These are phyloP conservation scores for Saxophila tyrrhenica DNA, from an alignment of 495 filamentous ascomycete species.

Conservation along the genomic window DNA sequence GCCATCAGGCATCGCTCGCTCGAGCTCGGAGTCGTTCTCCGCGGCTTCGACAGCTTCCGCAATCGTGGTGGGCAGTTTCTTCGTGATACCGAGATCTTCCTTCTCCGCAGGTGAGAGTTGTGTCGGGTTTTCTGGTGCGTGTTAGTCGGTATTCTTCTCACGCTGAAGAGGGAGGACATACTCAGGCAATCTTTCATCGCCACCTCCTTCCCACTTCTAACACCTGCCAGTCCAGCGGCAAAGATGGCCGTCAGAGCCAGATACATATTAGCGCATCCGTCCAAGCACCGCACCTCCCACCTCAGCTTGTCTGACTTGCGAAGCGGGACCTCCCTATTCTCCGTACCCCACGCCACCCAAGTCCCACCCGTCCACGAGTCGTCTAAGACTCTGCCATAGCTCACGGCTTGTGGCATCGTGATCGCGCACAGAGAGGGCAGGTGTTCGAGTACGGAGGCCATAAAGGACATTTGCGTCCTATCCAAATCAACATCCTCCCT, in stretches of 20 bases:
- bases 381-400: constrained; percentile 53
- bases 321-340: constrained; percentile 62
- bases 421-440: constrained; percentile 56
- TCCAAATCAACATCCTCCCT: constrained; percentile 10
- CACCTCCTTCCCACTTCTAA: constrained; percentile 36
- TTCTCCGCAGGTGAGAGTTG: constrained; percentile 39
- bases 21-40: constrained; percentile 22
- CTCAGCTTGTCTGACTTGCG: constrained; percentile 41
- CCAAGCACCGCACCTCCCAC: constrained; percentile 61
- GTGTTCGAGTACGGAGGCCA: constrained; percentile 51
- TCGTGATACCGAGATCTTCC: constrained; percentile 39
- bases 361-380: constrained; percentile 64
- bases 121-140: constrained; percentile 22
- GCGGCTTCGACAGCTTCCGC: constrained; percentile 20
- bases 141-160: neutral
- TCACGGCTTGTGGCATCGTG: constrained; percentile 44
- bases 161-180: constrained; percentile 22
- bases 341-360: constrained; percentile 64
- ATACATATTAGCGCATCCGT: constrained; percentile 66
- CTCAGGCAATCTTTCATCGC: constrained; percentile 45
- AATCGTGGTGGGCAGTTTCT: constrained; percentile 20
- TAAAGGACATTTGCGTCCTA: constrained; percentile 37
- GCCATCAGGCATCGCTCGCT: constrained; percentile 17
- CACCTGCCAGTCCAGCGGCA: constrained; percentile 51
- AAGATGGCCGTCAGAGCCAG: constrained; percentile 56